Conservation (phyloP, 306 rosid genomes). For the Pachyrhizus erosus region DNA sequence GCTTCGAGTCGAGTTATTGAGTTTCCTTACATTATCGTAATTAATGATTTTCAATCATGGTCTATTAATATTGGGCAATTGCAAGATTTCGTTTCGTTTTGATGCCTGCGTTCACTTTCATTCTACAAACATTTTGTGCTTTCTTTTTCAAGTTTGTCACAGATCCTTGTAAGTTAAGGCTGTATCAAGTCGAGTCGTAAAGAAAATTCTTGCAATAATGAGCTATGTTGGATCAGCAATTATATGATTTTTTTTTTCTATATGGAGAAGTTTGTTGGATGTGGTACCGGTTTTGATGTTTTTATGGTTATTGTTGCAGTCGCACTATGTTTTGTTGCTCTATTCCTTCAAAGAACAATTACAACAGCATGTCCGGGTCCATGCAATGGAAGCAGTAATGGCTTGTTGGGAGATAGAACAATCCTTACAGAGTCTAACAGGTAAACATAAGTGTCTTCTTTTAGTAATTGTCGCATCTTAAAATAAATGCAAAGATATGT, state of each 20-base stretch:
- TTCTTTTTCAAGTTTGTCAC: neutral
- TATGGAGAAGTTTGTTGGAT: neutral
- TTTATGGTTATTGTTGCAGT: slow-evolving; percentile 58
- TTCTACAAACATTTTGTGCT: neutral
- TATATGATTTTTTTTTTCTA: neutral
- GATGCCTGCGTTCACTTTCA: neutral
- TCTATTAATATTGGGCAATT: neutral
- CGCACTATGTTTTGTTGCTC: slow-evolving; percentile 91
- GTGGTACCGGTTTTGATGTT: slow-evolving; percentile 10
- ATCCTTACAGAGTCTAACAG: slow-evolving; percentile 92
- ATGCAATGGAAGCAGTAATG: slow-evolving; percentile 99
- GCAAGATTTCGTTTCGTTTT: neutral
- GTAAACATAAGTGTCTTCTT: slow-evolving; percentile 46
- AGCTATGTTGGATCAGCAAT: neutral
- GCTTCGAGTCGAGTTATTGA: neutral
- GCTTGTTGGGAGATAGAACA: slow-evolving; percentile 99
- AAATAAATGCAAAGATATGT: neutral
- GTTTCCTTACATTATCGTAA: neutral
- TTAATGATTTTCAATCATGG: neutral
- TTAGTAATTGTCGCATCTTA: slow-evolving; percentile 23
- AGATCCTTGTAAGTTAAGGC: neutral
- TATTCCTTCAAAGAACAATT: slow-evolving; percentile 98
- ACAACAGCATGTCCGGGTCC: slow-evolving; percentile 96
- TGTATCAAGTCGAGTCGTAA: neutral
- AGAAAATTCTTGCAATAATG: neutral